Evolutionary conservation across 768 basidiomycete genomes (phyloP), one percentile per base, ranked within the genome.

Genomic region (Lactarius pseudohatsudake): DNA sequence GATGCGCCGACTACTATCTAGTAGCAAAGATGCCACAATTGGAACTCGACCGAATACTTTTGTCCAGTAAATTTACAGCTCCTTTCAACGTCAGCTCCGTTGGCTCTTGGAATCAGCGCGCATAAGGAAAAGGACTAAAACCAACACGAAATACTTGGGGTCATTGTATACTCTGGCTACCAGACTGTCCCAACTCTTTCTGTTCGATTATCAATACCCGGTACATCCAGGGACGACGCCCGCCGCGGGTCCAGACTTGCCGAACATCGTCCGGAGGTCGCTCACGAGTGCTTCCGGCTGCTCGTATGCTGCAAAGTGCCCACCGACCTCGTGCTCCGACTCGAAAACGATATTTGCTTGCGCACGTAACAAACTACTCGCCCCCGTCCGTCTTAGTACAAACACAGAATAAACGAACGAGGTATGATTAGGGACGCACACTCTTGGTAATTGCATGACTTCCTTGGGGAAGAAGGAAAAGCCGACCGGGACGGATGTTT

Each of bases 301-400:
- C 69, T 87, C 86, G 66, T 81, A 72, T 0, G 86, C 80, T 10
- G 85, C 82, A 70, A 88, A 87, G 72, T 87, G 86, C 2, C 86
- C 86, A 3, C 86, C 86, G 9, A 72, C 72, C 1, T 76, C 75
- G 59, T 87, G 86, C n/a, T 79, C 75, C 3, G 78, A 75, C 67
- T 82, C 78, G 61, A 83, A 85, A 4, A 86, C 82, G 26, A 82
- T 59, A 68, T 76, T 76, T 69, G 80, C 67, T 58, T 74, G 20
- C 60, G 73, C 69, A 36, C 76, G 70, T 67, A 77, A 30, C 30
- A 65, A 57, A 61, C 64, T 59, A 20, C 32, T 32, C 22, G 20
- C n/a, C 10, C 43, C n/a, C 26, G 18, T 20, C 20, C 2, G 40
- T 47, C 47, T 9, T 11, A 36, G 34, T 11, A 36, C 34, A 36